A percentile compares a stretch with the other conserved stretches of the same genome.
Evolutionary conservation across 441 rosid genomes (phyloP).

Genomic region (Cnidoscolus chayamansa): DNA sequence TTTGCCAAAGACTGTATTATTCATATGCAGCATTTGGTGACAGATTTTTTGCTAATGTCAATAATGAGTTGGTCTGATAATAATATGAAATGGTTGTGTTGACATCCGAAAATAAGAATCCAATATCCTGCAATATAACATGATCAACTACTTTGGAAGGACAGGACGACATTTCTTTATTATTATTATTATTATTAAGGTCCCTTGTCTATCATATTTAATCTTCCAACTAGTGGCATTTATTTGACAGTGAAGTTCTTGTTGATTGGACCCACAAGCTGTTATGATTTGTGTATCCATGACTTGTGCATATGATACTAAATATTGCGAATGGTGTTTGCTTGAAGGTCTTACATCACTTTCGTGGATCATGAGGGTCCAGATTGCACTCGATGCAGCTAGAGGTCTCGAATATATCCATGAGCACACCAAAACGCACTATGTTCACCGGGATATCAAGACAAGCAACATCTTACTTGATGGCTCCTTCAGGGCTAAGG

Average conservation of each 20-base stretch:
- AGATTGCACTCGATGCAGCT: slow-evolving; percentile 88
- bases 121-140: background rate
- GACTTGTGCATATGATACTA: background rate
- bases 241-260: background rate
- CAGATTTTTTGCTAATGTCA: background rate
- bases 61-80: background rate
- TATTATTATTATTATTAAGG: too few relatives aligned
- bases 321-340: slow-evolving; percentile 13
- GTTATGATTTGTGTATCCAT: background rate
- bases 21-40: background rate
- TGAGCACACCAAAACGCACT: slow-evolving; percentile 89
- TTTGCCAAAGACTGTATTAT: background rate
- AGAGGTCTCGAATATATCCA: slow-evolving; percentile 96
- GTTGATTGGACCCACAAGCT: background rate
- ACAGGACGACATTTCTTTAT: too few relatives aligned
- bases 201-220: background rate
- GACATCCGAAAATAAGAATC: background rate
- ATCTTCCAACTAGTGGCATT: background rate
- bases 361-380: slow-evolving; percentile 91
- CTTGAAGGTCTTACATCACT: slow-evolving; percentile 75
- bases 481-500: slow-evolving; percentile 87
- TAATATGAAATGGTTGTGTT: background rate
- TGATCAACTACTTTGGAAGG: background rate
- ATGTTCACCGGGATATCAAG: slow-evolving; percentile 96
- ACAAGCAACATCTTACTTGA: slow-evolving; percentile 90